Conservation (phyloP, 306 rosid species). For the Begonia masoniana region DNA sequence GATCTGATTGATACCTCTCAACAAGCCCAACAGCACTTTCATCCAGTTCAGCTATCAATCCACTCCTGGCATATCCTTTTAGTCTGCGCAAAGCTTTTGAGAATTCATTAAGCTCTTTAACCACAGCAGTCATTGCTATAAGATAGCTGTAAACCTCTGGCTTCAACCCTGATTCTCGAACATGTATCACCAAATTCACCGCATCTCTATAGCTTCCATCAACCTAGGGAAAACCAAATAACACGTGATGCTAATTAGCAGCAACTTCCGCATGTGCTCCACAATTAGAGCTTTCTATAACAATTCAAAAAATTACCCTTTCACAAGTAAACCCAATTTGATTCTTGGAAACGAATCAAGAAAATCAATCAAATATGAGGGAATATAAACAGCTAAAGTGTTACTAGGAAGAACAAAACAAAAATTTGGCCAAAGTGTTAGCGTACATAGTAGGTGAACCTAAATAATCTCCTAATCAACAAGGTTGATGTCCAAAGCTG, state of each 20-base stretch:
- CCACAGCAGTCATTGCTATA: slow-evolving; percentile 88
- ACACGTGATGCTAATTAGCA: slow-evolving; percentile 2
- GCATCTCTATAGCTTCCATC: slow-evolving; percentile 68
- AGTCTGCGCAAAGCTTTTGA: slow-evolving; percentile 75
- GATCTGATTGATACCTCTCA: slow-evolving; percentile 66
- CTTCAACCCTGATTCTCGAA: slow-evolving; percentile 77
- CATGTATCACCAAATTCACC: slow-evolving; percentile 53
- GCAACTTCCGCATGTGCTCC: neutral
- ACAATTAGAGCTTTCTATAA: no score
- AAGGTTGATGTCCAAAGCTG: no score
- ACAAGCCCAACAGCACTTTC: slow-evolving; percentile 37
- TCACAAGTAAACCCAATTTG: no score
- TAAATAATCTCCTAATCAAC: no score
- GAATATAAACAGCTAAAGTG: no score
- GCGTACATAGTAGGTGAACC: no score
- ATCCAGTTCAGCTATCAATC: slow-evolving; percentile 50
- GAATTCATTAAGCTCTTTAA: slow-evolving; percentile 79
- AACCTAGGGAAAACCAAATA: slow-evolving; percentile 30
- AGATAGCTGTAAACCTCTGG: slow-evolving; percentile 92
- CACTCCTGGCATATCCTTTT: slow-evolving; percentile 39
- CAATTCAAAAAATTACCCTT: no score
- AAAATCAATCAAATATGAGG: no score
- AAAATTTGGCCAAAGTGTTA: no score
- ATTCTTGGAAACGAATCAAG: no score
- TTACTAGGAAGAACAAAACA: no score